Conservation (phyloP, 106 monocot species). For the Dendrobium chrysotoxum region DNA sequence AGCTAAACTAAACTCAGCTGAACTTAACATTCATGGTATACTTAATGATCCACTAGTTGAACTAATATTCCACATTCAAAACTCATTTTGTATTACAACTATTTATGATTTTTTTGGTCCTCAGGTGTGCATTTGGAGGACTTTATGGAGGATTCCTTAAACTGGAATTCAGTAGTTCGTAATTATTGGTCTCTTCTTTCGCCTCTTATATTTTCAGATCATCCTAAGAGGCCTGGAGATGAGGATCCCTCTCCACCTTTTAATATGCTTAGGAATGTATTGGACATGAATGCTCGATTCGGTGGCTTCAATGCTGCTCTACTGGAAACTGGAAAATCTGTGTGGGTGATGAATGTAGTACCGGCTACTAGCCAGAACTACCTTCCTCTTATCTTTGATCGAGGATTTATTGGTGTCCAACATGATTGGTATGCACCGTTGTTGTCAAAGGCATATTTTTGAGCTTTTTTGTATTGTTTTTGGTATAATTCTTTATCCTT, state of each 20-base stretch:
- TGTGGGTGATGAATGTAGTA: slow-evolving; percentile 96
- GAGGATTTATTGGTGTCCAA: slow-evolving; percentile 88
- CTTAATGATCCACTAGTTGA: not conserved
- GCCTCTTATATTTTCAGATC: slow-evolving; percentile 87
- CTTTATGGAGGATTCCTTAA: slow-evolving; percentile 46
- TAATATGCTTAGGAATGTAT: slow-evolving; percentile 81
- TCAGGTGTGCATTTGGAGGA: slow-evolving; percentile 58
- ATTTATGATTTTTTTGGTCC: slow-evolving; percentile 1
- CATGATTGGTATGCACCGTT: slow-evolving; percentile 68
- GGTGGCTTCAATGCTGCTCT: slow-evolving; percentile 87
- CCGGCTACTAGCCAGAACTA: slow-evolving; percentile 47
- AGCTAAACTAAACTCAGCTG: slow-evolving; percentile 42
- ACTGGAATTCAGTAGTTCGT: slow-evolving; percentile 40
- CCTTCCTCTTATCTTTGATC: slow-evolving; percentile 71
- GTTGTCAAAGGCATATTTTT: not conserved
- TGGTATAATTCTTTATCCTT: not conserved
- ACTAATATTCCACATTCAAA: not conserved
- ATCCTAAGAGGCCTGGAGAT: slow-evolving; percentile 89
- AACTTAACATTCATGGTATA: slow-evolving; percentile 65
- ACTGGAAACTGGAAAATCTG: slow-evolving; percentile 68
- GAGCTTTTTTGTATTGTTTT: not conserved
- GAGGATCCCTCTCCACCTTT: slow-evolving; percentile 87
- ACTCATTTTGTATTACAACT: not conserved
- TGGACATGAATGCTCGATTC: slow-evolving; percentile 81
- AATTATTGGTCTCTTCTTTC: slow-evolving; percentile 91